Evolutionary conservation across 2,329 filamentous ascomycete species (phyloP).

Genomic region (Septoria linicola): DNA sequence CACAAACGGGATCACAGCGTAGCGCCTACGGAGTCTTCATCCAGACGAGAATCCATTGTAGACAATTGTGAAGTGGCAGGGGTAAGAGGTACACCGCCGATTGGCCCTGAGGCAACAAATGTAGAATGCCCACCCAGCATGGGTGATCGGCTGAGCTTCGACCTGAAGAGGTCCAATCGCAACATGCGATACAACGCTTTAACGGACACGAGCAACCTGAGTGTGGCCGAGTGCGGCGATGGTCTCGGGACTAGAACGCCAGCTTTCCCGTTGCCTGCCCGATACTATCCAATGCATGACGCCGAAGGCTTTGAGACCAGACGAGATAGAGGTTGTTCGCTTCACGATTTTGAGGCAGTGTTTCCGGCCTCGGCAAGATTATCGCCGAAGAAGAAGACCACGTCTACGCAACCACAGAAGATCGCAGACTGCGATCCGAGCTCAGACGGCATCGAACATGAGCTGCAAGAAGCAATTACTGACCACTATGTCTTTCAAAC

Average conservation of each 20-base stretch:
- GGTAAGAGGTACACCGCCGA: conserved; percentile 6
- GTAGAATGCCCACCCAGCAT: conserved; percentile 22
- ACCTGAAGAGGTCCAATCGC: conserved; percentile 31
- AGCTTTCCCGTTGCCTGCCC: background rate
- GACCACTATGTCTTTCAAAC: conserved; percentile 24
- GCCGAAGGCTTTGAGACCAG: background rate
- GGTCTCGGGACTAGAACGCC: background rate
- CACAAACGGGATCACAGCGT: background rate
- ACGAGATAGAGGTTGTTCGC: background rate
- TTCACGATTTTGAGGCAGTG: conserved; percentile 3
- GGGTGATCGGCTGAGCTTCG: conserved; percentile 28
- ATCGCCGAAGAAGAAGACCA: conserved; percentile 1
- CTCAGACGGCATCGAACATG: conserved; percentile 21
- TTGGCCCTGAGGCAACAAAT: conserved; percentile 8
- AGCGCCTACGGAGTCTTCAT: conserved; percentile 1
- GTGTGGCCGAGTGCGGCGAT: background rate
- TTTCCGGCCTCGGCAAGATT: background rate
- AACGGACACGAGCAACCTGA: conserved; percentile 7
- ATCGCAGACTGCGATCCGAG: conserved; percentile 4
- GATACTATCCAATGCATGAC: background rate
- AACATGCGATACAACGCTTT: conserved; percentile 34
- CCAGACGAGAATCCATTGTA: background rate
- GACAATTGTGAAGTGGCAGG: conserved; percentile 6
- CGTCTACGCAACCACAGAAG: no score
- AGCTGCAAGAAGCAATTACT: conserved; percentile 20